These are phyloP conservation scores for Penicillium sp. DNA, from an alignment of 2,329 filamentous ascomycete genomes.

Conservation along the genomic window DNA sequence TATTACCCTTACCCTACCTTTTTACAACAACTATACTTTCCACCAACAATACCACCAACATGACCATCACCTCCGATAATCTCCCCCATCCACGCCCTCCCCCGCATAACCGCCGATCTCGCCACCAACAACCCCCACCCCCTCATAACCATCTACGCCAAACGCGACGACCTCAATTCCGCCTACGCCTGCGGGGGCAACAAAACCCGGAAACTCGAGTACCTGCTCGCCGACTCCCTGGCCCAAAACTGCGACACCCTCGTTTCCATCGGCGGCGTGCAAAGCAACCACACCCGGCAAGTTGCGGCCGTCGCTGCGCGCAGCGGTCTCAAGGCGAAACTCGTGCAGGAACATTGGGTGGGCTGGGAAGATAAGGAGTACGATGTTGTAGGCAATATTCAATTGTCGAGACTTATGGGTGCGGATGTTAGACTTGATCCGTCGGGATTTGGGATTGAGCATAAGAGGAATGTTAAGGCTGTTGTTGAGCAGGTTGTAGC, in stretches of 20 bases:
- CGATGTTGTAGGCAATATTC: constrained; percentile 72
- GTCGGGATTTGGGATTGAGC: constrained; percentile 70
- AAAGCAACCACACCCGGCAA: constrained; percentile 73
- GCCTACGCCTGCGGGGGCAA: constrained; percentile 72
- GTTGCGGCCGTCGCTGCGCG: constrained; percentile 68
- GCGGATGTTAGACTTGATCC: constrained; percentile 67
- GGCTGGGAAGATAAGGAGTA: constrained; percentile 66
- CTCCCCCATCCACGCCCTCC: constrained; percentile 71
- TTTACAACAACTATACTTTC: background rate
- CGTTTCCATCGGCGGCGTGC: constrained; percentile 70
- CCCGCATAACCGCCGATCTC: constrained; percentile 67
- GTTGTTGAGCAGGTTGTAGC: constrained; percentile 61
- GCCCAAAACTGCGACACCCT: constrained; percentile 65
- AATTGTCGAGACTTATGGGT: constrained; percentile 71
- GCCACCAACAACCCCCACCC: constrained; percentile 46
- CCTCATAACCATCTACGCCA: constrained; percentile 69
- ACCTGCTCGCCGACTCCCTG: constrained; percentile 68
- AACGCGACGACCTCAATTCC: constrained; percentile 74
- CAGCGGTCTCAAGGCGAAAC: constrained; percentile 56
- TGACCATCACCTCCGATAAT: background rate
- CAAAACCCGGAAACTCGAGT: constrained; percentile 74
- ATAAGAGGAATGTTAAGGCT: constrained; percentile 65
- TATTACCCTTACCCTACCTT: background rate
- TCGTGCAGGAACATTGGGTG: constrained; percentile 74
- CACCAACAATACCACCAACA: background rate